These are phyloP conservation scores for Penicillium sumatraense DNA, from an alignment of 2,329 filamentous ascomycete genomes.

Conservation along the genomic window DNA sequence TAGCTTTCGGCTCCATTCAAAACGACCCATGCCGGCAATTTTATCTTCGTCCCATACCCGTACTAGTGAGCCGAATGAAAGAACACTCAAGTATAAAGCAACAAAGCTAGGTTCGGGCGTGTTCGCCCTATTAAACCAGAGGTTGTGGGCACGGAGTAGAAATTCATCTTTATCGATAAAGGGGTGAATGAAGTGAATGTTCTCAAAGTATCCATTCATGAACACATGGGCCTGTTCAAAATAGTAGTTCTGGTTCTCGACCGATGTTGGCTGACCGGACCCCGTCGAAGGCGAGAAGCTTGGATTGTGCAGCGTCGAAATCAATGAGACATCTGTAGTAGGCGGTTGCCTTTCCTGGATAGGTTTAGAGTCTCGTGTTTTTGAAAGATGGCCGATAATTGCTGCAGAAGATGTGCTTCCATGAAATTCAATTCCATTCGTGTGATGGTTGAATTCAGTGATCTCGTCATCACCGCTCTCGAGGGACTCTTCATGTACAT, in stretches of 20 bases:
- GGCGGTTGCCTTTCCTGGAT: conserved; percentile 17
- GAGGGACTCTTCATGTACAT: conserved; percentile 26
- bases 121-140: conserved; percentile 45
- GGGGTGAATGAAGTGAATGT: conserved; percentile 54
- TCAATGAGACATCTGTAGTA: conserved; percentile 41
- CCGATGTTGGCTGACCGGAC: conserved; percentile 22
- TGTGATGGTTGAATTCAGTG: conserved; percentile 52
- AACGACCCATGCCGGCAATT: conserved; percentile 49
- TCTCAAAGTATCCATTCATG: conserved; percentile 54
- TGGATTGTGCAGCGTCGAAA: conserved; percentile 53
- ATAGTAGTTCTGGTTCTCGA: conserved; percentile 43
- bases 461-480: conserved; percentile 44
- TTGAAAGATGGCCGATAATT: conserved; percentile 49
- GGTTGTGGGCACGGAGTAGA: conserved; percentile 46
- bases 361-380: conserved; percentile 29
- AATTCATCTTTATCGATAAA: conserved; percentile 54
- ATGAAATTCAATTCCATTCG: conserved; percentile 54
- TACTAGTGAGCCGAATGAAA: conserved; percentile 53
- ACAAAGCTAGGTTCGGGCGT: conserved; percentile 48
- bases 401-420: conserved; percentile 54
- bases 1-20: conserved; percentile 54
- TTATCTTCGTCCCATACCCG: conserved; percentile 50
- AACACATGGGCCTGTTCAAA: conserved; percentile 53
- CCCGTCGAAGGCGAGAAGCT: conserved; percentile 43
- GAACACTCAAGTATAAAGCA: conserved; percentile 53